A percentile compares a stretch with the other conserved stretches of the same genome.
phyloP scores from a whole-genome alignment of 495 filamentous ascomycete genomes.

The Neurospora sp. region DNA sequence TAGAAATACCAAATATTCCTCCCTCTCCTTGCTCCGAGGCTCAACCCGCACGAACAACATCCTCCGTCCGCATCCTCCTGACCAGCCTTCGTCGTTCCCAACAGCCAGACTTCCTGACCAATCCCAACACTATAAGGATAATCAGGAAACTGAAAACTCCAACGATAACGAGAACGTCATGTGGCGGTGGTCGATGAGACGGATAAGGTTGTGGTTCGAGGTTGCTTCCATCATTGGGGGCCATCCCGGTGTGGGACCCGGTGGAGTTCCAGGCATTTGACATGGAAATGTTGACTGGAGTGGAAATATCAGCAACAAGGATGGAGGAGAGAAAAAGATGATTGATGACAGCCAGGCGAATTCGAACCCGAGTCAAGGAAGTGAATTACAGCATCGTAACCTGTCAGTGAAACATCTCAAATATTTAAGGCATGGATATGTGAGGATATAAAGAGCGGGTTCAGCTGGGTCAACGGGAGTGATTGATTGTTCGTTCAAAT shows the following conservation, averaged over 20 bases:
- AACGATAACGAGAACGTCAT: not conserved
- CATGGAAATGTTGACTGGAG: no score
- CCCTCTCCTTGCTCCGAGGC: not conserved
- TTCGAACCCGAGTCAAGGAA: no score
- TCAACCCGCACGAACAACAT: not conserved
- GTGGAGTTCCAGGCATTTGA: not conserved
- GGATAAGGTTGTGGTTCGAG: not conserved
- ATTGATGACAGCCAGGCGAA: no score
- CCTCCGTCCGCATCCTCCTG: not conserved
- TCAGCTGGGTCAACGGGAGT: not conserved
- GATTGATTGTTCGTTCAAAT: not conserved
- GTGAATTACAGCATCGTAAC: no score
- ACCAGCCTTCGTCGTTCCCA: not conserved
- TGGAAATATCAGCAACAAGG: no score
- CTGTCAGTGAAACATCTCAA: accelerated
- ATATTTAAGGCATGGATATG: not conserved
- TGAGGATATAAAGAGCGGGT: not conserved
- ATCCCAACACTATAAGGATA: not conserved
- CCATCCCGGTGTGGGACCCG: not conserved
- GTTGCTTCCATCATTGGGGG: not conserved
- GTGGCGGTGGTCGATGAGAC: accelerated
- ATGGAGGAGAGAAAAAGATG: no score
- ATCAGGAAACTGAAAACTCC: not conserved
- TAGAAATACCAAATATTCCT: no score
- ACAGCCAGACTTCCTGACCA: not conserved